Base-by-base conservation (phyloP, 2,329 filamentous ascomycete species). In the Talaromyces pinophilus region DNA sequence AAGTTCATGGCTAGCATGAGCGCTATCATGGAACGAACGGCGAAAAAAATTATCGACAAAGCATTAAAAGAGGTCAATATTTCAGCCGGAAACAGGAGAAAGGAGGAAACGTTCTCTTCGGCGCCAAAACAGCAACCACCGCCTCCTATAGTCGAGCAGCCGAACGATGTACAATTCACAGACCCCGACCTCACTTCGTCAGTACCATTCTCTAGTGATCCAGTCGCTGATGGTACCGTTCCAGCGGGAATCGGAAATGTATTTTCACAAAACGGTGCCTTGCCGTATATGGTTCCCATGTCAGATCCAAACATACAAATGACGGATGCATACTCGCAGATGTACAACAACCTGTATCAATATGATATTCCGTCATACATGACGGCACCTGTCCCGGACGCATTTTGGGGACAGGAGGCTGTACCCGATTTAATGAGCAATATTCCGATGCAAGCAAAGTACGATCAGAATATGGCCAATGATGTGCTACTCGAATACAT, bases 1-100 rank as follows among this genome's bases (percentile, higher is more conserved):
- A 90, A 92, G 71, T 90, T 94, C 67, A 97, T 97, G 92, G 85
- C 96, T 11, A 90, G 88, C 28, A 90, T 97, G 22, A 96, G 92
- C 78, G 87, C 91, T 25, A 93, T 97, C 73, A 97, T 98, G 72
- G 93, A 97, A 76, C 89, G 94, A 59, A 96, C 97, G 70, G 93
- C 92, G 57, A 90, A 89, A 72, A 86, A 91, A 1, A 92, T 96
- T 19, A 88, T 97, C 59, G 93, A 97, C 66, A 95, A 92, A 78
- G 87, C 92, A 0, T 93, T 97, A 73, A 92, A 90, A 72, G 92
- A 96, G 5, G 17, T 38, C 30, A 57, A 35, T 30, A 30, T 48
- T n/a, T 35, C 63, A 57, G 38, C 15, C 28, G 40, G 59, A 44
- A 55, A 55, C 8, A 55, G 5, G 52, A 63, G 35, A 63, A 33